These are phyloP conservation scores for Tulasnella sp. DNA, from an alignment of 768 basidiomycete species.

Conservation along the genomic window DNA sequence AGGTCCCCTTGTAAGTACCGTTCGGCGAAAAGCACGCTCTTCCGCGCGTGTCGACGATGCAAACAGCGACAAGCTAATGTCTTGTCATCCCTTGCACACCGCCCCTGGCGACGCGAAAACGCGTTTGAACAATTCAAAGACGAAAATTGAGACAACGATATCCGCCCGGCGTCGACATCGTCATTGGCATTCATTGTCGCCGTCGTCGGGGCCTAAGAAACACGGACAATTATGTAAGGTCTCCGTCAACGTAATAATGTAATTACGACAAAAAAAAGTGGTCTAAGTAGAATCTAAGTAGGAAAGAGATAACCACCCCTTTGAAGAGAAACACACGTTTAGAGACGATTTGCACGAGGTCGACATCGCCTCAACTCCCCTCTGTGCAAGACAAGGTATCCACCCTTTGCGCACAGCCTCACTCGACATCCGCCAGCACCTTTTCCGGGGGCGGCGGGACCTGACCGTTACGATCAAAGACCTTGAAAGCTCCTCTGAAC, in stretches of 20 bases:
- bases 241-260: no score
- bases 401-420: background rate
- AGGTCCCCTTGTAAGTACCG: background rate
- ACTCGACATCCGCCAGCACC: background rate
- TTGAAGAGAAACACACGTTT: background rate
- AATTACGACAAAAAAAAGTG: no score
- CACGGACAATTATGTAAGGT: no score
- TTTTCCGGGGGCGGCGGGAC: background rate
- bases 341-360: background rate
- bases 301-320: no score
- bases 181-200: no score
- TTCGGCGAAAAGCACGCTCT: background rate
- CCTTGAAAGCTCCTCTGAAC: slow-evolving; percentile 45
- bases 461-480: slow-evolving; percentile 35
- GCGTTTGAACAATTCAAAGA: background rate
- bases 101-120: background rate
- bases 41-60: background rate
- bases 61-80: background rate
- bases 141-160: no score
- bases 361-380: background rate
- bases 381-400: background rate
- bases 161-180: no score
- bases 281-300: no score
- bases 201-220: no score
- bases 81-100: background rate